Percentiles rank a stretch among this genome's conserved stretches.
phyloP scores from a whole-genome alignment of 768 basidiomycete genomes.

The Punctularia strigosozonata region DNA sequence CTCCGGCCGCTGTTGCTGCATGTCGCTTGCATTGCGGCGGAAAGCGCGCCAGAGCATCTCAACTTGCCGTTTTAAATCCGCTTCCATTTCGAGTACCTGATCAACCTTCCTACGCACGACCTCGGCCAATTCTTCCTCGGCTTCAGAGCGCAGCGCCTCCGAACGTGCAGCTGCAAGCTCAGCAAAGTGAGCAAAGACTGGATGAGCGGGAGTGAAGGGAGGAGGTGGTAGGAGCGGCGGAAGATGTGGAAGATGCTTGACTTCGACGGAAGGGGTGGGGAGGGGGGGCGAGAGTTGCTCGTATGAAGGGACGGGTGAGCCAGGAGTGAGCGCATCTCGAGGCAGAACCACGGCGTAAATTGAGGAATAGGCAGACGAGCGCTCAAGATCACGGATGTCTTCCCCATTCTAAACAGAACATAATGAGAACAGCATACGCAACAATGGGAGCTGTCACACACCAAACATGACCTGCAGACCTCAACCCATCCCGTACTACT shows the following conservation, averaged over 20 bases:
- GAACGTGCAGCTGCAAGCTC: slow-evolving; percentile 45
- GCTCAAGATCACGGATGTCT: slow-evolving; percentile 12
- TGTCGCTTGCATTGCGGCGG: too few relatives aligned
- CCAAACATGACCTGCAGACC: slow-evolving; percentile 51
- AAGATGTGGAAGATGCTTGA: slow-evolving; percentile 36
- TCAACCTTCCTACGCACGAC: slow-evolving; percentile 41
- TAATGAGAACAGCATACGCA: slow-evolving; percentile 2
- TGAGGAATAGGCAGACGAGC: slow-evolving; percentile 24
- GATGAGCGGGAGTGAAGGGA: slow-evolving; percentile 68
- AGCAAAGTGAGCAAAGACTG: slow-evolving; percentile 55
- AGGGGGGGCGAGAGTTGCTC: slow-evolving; percentile 5
- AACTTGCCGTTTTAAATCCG: slow-evolving; percentile 41
- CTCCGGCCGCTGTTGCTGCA: too few relatives aligned
- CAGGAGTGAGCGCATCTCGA: slow-evolving; percentile 4
- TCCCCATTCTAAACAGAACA: slow-evolving; percentile 13
- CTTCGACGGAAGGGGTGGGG: slow-evolving; percentile 2
- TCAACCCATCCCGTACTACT: slow-evolving; percentile 66
- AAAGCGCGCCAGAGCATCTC: slow-evolving; percentile 54
- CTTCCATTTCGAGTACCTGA: slow-evolving; percentile 46
- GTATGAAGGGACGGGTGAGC: slow-evolving; percentile 1
- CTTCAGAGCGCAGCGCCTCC: slow-evolving; percentile 36
- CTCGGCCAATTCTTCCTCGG: slow-evolving; percentile 45
- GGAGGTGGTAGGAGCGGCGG: slow-evolving; percentile 60
- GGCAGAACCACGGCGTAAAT: slow-evolving; percentile 18
- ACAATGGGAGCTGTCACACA: slow-evolving; percentile 28